Evolutionary conservation across 208 protist genomes (phyloP), one percentile per base, ranked within the genome.

Genomic region (Leishmania aethiopica): DNA sequence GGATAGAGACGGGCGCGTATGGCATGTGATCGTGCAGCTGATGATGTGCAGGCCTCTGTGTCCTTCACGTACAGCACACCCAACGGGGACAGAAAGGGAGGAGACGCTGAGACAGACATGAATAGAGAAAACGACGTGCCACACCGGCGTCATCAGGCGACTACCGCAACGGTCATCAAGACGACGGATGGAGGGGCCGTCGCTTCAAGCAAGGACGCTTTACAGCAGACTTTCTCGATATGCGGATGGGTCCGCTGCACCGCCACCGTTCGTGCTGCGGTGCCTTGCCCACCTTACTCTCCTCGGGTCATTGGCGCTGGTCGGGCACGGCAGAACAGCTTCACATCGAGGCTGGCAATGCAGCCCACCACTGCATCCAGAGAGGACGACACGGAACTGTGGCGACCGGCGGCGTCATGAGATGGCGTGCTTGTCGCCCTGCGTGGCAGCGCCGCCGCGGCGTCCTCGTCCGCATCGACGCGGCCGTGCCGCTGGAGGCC

Each of bases 351-450:
- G 10, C 47, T 28, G 22, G 13, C 62, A 17, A 85, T 13, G 51
- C 64, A 82, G 25, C 82, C 82, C 37, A 81, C 35, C 13, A 81
- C n/a, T 19, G 28, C 47, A 62, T 79, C 60, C 22, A 78, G 22
- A 7, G 72, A 40, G 15, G 49, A 13, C 0, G 72, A 59, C 15
- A 32, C 59, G 3, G 73, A 66, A 22, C 60, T 78, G 25, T n/a
- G 32, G 10, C 60, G 28, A 15, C 49, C 45, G 8, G 53, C 17
- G 2, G 28, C 17, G 17, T 62, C 77, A 15, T 11, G 22, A 19
- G 19, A 66, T 25, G 35, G 19, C 45, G 28, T 32, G 37, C 67
- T 70, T 49, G 35, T 59, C 0, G 22, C 22, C 53, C 69, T 15
- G 6, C 57, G 69, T 57, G 37, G 70, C 19, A 19, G 17, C 53